Conservation (phyloP, 805 yeast species). For the Pichia insulana region DNA sequence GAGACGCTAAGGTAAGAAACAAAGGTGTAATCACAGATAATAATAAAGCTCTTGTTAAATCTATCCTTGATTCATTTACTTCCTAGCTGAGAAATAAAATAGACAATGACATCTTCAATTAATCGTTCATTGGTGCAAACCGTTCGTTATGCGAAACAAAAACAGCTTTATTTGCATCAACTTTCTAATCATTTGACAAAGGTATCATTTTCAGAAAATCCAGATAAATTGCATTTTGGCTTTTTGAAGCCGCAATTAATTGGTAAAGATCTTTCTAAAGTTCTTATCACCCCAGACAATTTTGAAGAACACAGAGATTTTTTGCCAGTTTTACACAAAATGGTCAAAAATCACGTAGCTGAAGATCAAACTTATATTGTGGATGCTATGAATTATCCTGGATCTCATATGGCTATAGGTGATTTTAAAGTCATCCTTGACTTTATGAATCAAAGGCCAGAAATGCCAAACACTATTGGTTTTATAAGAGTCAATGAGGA, state of each 20-base stretch:
- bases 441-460: constrained; percentile 48
- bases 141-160: constrained; percentile 17
- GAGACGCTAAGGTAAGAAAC: background rate
- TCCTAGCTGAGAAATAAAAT: background rate
- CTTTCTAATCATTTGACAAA: constrained; percentile 11
- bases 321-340: constrained; percentile 15
- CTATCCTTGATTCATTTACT: background rate
- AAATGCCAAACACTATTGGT: constrained; percentile 63
- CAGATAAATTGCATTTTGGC: constrained; percentile 21
- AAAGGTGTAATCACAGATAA: background rate
- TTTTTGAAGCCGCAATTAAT: constrained; percentile 2
- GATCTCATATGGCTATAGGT: constrained; percentile 56
- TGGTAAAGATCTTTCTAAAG: background rate
- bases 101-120: constrained; percentile 3
- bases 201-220: constrained; percentile 26
- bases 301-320: constrained; percentile 25
- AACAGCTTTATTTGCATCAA: constrained; percentile 23
- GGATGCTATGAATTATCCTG: constrained; percentile 47
- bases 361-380: constrained; percentile 46
- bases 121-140: constrained; percentile 19
- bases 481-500: constrained; percentile 49
- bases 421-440: constrained; percentile 61
- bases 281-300: constrained; percentile 14
- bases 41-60: background rate
- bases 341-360: constrained; percentile 20